A percentile compares a stretch with the other conserved stretches of the same genome.
These are phyloP conservation scores for Thelonectria rubi DNA, from an alignment of 2,329 filamentous ascomycete genomes.

Conservation along the genomic window DNA sequence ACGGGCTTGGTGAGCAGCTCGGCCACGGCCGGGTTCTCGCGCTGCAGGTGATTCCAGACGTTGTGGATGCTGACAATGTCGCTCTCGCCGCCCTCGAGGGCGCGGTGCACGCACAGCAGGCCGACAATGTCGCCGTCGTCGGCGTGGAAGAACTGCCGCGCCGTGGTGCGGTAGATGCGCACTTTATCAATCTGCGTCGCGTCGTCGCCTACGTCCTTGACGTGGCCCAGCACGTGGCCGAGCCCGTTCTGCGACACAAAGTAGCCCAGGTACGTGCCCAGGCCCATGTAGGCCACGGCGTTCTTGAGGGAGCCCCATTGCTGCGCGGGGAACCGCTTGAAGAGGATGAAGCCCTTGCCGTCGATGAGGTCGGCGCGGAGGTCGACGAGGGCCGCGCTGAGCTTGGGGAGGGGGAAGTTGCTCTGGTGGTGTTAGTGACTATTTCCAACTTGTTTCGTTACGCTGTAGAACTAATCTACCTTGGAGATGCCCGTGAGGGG, in stretches of 20 bases:
- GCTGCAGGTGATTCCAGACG: constrained; percentile 83
- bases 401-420: constrained; percentile 56
- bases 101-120: constrained; percentile 80
- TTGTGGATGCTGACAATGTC: constrained; percentile 82
- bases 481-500: constrained; percentile 74
- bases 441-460: neutral
- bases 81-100: constrained; percentile 82
- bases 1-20: constrained; percentile 78
- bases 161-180: constrained; percentile 89
- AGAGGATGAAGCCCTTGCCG: constrained; percentile 89
- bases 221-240: constrained; percentile 87
- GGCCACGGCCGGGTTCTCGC: constrained; percentile 79
- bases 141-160: constrained; percentile 65
- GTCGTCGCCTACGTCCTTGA: constrained; percentile 88
- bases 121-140: constrained; percentile 87
- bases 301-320: constrained; percentile 82
- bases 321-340: constrained; percentile 83
- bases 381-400: constrained; percentile 47
- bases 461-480: too few species aligned
- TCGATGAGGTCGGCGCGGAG: constrained; percentile 65
- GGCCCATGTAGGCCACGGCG: constrained; percentile 89
- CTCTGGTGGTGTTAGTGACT: constrained; percentile 36
- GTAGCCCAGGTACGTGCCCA: constrained; percentile 86
- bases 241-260: constrained; percentile 87
- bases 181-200: constrained; percentile 83